Conservation (phyloP, 768 basidiomycete species). For the Piloderma croceum region DNA sequence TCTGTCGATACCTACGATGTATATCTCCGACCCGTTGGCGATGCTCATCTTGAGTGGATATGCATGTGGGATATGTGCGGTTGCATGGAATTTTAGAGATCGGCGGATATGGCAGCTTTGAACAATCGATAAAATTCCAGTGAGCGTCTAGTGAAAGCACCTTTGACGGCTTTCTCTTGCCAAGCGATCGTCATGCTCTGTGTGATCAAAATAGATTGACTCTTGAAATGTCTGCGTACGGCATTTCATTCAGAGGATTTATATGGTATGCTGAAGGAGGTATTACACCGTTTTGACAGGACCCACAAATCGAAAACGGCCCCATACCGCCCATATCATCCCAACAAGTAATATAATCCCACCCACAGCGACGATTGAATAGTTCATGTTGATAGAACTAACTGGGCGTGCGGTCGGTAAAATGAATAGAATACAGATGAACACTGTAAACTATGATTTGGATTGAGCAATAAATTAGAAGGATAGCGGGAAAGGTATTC, state of each 20-base stretch:
- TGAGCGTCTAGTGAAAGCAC: no score
- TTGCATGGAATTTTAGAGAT: constrained; percentile 54
- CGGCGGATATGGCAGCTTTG: constrained; percentile 32
- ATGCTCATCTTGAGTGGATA: constrained; percentile 63
- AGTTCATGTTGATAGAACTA: constrained; percentile 49
- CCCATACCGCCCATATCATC: constrained; percentile 44
- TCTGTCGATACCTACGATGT: constrained; percentile 76
- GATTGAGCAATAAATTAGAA: neutral
- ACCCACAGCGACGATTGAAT: constrained; percentile 49
- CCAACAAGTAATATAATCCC: constrained; percentile 40
- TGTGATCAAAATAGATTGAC: no score
- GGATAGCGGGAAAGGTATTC: constrained; percentile 11
- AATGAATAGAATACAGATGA: constrained; percentile 52
- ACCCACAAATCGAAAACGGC: constrained; percentile 38
- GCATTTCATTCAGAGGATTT: no score
- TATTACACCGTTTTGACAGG: constrained; percentile 44
- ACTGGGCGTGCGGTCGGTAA: constrained; percentile 52
- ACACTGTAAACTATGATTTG: constrained; percentile 39
- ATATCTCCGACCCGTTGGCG: constrained; percentile 49
- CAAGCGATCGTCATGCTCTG: no score
- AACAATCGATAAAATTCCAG: no score
- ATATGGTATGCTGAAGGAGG: no score
- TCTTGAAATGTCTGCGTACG: no score
- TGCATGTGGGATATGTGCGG: constrained; percentile 46
- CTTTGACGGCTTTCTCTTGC: no score